phyloP scores from a whole-genome alignment of 805 yeast genomes.

The Candida jianshihensis region DNA sequence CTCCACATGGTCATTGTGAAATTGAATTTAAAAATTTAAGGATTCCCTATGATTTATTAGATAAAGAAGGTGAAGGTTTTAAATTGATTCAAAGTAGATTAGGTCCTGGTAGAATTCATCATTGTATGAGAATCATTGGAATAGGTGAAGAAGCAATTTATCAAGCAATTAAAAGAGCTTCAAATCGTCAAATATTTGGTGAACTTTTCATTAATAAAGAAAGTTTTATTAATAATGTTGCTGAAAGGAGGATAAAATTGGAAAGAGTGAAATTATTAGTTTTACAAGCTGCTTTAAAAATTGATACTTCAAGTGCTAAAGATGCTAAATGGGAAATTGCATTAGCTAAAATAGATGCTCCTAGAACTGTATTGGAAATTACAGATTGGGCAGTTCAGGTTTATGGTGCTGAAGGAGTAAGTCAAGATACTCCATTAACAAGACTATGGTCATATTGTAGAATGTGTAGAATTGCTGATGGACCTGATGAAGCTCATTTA shows the following conservation, averaged over 20 bases:
- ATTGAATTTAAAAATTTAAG: conserved; percentile 43
- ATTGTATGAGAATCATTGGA: conserved; percentile 61
- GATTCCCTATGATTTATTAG: conserved; percentile 36
- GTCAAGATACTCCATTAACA: conserved; percentile 55
- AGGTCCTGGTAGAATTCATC: conserved; percentile 68
- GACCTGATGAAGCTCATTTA: conserved; percentile 63
- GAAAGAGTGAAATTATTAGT: conserved; percentile 48
- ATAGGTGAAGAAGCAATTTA: conserved; percentile 50
- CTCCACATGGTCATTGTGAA: conserved; percentile 69
- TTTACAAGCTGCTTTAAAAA: conserved; percentile 53
- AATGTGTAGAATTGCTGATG: conserved; percentile 59
- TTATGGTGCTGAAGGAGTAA: conserved; percentile 59
- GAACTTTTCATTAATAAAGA: conserved; percentile 43
- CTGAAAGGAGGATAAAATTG: conserved; percentile 46
- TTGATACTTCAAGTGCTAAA: conserved; percentile 48
- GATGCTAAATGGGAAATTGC: conserved; percentile 51
- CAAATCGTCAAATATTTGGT: conserved; percentile 46
- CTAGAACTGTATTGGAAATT: conserved; percentile 43
- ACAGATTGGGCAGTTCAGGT: conserved; percentile 59
- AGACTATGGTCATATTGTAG: conserved; percentile 43
- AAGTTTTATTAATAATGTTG: conserved; percentile 39
- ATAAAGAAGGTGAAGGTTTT: conserved; percentile 52
- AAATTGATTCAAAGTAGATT: conserved; percentile 56
- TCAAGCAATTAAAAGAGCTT: conserved; percentile 43
- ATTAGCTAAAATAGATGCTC: conserved; percentile 57